Base-by-base conservation (phyloP, 352 stramenopile genomes). In the Pelagophyceae sp. region DNA sequence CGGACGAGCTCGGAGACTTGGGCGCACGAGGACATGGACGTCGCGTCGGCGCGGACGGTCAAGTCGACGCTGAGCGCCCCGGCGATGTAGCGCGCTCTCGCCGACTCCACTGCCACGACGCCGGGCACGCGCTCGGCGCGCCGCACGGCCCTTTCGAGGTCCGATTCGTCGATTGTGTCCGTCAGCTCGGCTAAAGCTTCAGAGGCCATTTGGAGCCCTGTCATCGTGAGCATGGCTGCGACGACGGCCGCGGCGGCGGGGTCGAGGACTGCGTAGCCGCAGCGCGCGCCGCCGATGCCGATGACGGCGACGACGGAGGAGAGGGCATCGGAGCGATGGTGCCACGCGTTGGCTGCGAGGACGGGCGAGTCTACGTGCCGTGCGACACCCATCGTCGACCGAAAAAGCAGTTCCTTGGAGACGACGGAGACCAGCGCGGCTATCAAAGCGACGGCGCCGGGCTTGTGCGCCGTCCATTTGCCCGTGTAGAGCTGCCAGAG, bases 281-380 rank as follows among this genome's bases (percentile, higher is more conserved):
- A 3, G 61, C 17, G 29, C n/a, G 33, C 33, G 29, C 33, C 33
- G 29, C n/a, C 82, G 80, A 94, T 91, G 35, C 67, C 67, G 67
- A 3, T 23, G 38, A 94, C 77, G 15, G 88, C 88, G 72, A 92
- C 82, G 40, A 94, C 81, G 25, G 81, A 89, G 0, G 82, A 89
- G 65, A 91, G 89, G 0, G 89, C 89, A 84, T 94, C 89, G n/a
- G 80, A 85, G 33, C 88, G 80, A 83, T 93, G 89, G 89, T 98
- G 94, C 93, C 93, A 98, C 11, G 95, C 95, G 87, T 99, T 99
- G 25, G 95, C 94, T 76, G 98, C 96, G 45, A 99, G 83, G n/a
- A 98, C 93, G 82, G 92, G 86, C 32, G 91, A 97, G 79, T 97
- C 96, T 11, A 92, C 82, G 40, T 89, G 81, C 82, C 97, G 88